Evolutionary conservation across 495 filamentous ascomycete species (phyloP).

Genomic region (Talaromyces stipitatus): DNA sequence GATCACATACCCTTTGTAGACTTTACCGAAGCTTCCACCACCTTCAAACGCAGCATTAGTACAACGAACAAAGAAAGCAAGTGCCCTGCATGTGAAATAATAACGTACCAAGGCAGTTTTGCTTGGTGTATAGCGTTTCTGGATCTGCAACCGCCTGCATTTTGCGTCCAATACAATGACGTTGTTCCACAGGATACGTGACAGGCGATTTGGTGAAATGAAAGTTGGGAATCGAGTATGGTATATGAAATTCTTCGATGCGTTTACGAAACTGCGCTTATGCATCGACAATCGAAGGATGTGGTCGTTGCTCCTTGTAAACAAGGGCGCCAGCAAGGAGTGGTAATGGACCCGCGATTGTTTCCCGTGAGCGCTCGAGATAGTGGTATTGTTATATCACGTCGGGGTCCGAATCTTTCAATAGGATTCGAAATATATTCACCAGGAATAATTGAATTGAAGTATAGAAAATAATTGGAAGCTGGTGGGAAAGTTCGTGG

Average conservation of each 20-base stretch:
- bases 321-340: slow-evolving; percentile 8
- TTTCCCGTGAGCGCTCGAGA: not conserved
- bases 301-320: slow-evolving; percentile 3
- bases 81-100: not conserved
- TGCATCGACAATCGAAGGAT: not conserved
- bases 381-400: not conserved
- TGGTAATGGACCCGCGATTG: not conserved
- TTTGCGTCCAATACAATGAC: slow-evolving; percentile 7
- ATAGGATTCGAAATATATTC: not conserved
- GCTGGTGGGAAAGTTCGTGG: not conserved
- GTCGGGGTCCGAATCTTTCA: not conserved
- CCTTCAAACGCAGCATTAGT: slow-evolving; percentile 23
- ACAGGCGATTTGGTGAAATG: not conserved
- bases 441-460: not conserved
- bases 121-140: slow-evolving; percentile 83
- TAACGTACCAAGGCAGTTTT: slow-evolving; percentile 79
- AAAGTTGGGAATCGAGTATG: not conserved
- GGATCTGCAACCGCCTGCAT: slow-evolving; percentile 58
- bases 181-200: not conserved
- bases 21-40: slow-evolving; percentile 90
- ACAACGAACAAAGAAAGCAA: not conserved
- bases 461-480: not conserved
- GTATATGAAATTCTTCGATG: not conserved
- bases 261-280: not conserved
- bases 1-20: slow-evolving; percentile 77